Evolutionary conservation across 163 green algal genomes (phyloP).

Genomic region (Picocystis sp.): DNA sequence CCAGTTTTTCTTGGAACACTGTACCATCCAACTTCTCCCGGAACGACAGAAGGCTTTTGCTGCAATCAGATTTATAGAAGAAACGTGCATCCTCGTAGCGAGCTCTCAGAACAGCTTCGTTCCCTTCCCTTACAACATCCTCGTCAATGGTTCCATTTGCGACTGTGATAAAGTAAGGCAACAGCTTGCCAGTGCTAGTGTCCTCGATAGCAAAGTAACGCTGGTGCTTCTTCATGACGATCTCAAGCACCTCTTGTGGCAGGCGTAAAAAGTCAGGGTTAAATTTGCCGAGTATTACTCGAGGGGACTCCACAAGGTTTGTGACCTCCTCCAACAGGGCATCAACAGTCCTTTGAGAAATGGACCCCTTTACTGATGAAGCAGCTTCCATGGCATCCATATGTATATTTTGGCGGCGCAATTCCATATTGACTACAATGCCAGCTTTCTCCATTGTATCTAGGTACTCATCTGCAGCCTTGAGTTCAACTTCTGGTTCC

Average conservation of each 20-base stretch:
- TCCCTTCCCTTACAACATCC: slow-evolving; percentile 25
- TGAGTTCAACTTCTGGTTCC: slow-evolving; percentile 17
- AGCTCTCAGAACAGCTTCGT: slow-evolving; percentile 32
- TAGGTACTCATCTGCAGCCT: slow-evolving; percentile 31
- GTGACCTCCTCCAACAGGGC: slow-evolving; percentile 55
- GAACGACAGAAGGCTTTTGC: slow-evolving; percentile 46
- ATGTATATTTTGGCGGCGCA: slow-evolving; percentile 53
- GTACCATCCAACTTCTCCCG: slow-evolving; percentile 63
- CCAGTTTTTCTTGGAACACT: slow-evolving; percentile 3
- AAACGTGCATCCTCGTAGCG: slow-evolving; percentile 92
- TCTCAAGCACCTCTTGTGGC: slow-evolving; percentile 83
- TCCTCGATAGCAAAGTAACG: slow-evolving; percentile 91
- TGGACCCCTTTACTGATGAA: not conserved
- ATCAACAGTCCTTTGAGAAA: slow-evolving; percentile 1
- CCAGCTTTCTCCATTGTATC: slow-evolving; percentile 17
- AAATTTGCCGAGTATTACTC: slow-evolving; percentile 62
- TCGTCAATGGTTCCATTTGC: slow-evolving; percentile 75
- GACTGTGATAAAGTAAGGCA: slow-evolving; percentile 82
- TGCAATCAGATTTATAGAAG: slow-evolving; percentile 82
- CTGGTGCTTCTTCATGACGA: slow-evolving; percentile 99
- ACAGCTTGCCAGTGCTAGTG: slow-evolving; percentile 29
- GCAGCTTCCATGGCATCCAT: slow-evolving; percentile 14
- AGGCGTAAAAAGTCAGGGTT: slow-evolving; percentile 67
- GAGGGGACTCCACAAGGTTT: slow-evolving; percentile 82
- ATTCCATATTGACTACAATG: slow-evolving; percentile 38